Evolutionary conservation across 1,139 yeast genomes (phyloP).

Genomic region (Hanseniaspora uvarum): DNA sequence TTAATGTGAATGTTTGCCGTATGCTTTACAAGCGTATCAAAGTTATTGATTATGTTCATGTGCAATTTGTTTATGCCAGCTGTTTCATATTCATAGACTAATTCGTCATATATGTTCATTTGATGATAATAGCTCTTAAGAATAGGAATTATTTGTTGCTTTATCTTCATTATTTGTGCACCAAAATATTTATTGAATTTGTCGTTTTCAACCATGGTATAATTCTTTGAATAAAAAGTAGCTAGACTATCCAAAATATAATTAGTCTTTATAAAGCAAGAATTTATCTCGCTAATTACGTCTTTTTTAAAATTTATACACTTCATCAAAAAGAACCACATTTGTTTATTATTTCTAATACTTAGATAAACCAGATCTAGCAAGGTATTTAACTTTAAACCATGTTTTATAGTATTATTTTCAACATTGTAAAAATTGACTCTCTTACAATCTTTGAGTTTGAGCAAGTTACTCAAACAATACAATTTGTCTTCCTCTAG

Average conservation of each 20-base stretch:
- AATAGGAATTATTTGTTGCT: neutral
- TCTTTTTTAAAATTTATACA: neutral
- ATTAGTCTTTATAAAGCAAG: neutral
- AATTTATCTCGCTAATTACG: neutral
- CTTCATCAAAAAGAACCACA: neutral
- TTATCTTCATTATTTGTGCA: neutral
- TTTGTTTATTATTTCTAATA: neutral
- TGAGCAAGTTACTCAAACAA: neutral
- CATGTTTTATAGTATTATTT: neutral
- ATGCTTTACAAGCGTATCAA: neutral
- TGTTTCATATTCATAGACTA: neutral
- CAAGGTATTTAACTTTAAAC: neutral
- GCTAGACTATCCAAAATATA: neutral
- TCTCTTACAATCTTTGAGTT: neutral
- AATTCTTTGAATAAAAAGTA: neutral
- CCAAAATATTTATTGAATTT: neutral
- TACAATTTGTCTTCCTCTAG: neutral
- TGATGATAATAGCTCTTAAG: neutral
- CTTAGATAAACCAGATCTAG: neutral
- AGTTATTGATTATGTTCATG: neutral
- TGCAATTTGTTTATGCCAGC: neutral
- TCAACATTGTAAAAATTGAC: neutral
- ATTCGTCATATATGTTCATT: neutral
- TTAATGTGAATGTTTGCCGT: neutral
- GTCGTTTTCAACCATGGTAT: neutral